Evolutionary conservation across 495 filamentous ascomycete genomes (phyloP).

Genomic region (Hypoxylon intermedium): DNA sequence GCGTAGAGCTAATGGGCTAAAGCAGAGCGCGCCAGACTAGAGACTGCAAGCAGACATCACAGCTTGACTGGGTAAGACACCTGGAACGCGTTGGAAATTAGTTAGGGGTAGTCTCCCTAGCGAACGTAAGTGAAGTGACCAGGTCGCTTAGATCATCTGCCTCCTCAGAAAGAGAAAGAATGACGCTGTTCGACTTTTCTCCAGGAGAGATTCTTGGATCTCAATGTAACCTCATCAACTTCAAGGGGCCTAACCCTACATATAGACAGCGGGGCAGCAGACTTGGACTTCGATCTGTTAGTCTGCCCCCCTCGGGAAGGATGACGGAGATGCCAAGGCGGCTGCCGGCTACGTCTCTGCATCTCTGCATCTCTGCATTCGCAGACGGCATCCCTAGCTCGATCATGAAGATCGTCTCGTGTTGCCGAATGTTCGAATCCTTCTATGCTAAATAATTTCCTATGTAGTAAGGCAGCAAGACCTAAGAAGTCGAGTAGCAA

Average conservation of each 20-base stretch:
- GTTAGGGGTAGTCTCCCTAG: slow-evolving; percentile 1
- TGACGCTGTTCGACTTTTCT: slow-evolving; percentile 22
- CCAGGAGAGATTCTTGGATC: slow-evolving; percentile 8
- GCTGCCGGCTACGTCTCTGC: slow-evolving; percentile 12
- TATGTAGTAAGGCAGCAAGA: no score
- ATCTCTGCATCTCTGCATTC: no score
- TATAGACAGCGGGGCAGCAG: background rate
- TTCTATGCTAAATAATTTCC: background rate
- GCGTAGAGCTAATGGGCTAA: background rate
- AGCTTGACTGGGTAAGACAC: background rate
- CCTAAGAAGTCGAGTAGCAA: background rate
- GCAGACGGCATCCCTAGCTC: background rate
- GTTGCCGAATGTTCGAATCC: background rate
- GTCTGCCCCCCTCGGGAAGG: slow-evolving; percentile 1
- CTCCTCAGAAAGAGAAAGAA: background rate
- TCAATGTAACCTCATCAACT: slow-evolving; percentile 25
- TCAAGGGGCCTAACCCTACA: slow-evolving; percentile 6
- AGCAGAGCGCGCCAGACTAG: background rate
- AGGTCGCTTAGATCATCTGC: no score
- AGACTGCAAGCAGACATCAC: background rate
- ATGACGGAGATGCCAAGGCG: slow-evolving; percentile 32
- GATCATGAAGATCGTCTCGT: background rate
- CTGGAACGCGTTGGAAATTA: slow-evolving; percentile 20
- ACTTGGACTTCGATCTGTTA: slow-evolving; percentile 16
- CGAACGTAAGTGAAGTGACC: no score